These are phyloP conservation scores for Ophiorrhiza pumila DNA, from an alignment of 257 asterid species.

Conservation along the genomic window DNA sequence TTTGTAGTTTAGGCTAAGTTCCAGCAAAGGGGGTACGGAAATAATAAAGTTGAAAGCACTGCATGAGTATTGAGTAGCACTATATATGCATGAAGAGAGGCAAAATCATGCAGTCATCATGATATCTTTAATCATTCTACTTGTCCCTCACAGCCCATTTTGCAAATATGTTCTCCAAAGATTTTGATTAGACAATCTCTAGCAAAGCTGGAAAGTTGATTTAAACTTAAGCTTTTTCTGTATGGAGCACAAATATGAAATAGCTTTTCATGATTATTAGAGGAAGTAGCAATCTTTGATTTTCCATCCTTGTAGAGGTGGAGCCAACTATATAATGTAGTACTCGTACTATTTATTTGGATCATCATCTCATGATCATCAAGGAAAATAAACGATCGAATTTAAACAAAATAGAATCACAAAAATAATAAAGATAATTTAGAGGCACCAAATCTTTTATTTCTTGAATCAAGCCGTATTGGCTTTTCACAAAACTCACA, in stretches of 20 bases:
- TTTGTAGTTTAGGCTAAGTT: neutral
- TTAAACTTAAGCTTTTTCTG: conserved; percentile 2
- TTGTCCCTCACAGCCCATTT: conserved; percentile 3
- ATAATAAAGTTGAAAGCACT: neutral
- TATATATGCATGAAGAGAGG: neutral
- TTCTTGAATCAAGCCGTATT: too few relatives aligned
- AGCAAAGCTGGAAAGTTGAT: conserved; percentile 20
- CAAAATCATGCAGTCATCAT: conserved; percentile 45
- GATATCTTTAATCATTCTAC: conserved; percentile 10
- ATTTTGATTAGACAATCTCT: conserved; percentile 34
- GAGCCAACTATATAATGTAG: too few relatives aligned
- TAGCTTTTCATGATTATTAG: conserved; percentile 1
- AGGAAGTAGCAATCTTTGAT: neutral
- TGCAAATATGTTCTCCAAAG: conserved; percentile 11
- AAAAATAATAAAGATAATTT: too few relatives aligned
- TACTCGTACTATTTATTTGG: too few relatives aligned
- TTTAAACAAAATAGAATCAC: too few relatives aligned
- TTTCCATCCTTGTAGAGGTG: neutral
- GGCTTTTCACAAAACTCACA: too few relatives aligned
- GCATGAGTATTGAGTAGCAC: too few relatives aligned
- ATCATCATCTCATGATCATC: too few relatives aligned
- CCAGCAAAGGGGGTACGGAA: neutral
- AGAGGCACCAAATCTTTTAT: too few relatives aligned
- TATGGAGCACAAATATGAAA: neutral
- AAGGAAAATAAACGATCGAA: too few relatives aligned